Conservation (phyloP, 176 grass and related monocot species). For the Lolium rigidum region DNA sequence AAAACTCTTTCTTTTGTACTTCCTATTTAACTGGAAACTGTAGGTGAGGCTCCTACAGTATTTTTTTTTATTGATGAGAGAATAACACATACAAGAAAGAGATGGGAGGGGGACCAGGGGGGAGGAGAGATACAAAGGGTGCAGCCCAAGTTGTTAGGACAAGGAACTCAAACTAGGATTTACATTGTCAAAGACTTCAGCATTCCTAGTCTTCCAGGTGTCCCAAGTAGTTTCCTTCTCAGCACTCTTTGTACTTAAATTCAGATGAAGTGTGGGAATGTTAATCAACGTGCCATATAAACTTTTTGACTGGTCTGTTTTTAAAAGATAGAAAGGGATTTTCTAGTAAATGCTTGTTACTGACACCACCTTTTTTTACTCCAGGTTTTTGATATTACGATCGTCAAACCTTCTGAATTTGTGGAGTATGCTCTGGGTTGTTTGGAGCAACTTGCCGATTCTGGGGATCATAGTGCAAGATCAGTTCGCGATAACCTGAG, state of each 20-base stretch:
- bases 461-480: constrained; percentile 72
- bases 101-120: too few species aligned
- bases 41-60: not conserved
- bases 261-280: constrained; percentile 29
- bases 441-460: constrained; percentile 72
- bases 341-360: constrained; percentile 29
- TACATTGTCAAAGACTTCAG: not conserved
- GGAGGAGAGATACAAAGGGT: too few species aligned
- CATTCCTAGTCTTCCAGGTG: too few species aligned
- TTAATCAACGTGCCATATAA: constrained; percentile 1
- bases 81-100: too few species aligned
- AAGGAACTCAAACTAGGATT: not conserved
- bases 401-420: constrained; percentile 80
- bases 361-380: constrained; percentile 40
- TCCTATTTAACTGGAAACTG: not conserved
- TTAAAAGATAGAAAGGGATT: constrained; percentile 37
- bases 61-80: not conserved
- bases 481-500: constrained; percentile 68
- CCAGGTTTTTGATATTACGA: constrained; percentile 88
- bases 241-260: constrained; percentile 9
- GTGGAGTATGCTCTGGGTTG: constrained; percentile 81
- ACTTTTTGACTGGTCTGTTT: constrained; percentile 3
- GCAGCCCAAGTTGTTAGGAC: too few species aligned
- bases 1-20: constrained; percentile 7
- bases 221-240: not conserved